Evolutionary conservation across 192 early-diverging fungal genomes (phyloP).

Genomic region (Oehlia diaphana): DNA sequence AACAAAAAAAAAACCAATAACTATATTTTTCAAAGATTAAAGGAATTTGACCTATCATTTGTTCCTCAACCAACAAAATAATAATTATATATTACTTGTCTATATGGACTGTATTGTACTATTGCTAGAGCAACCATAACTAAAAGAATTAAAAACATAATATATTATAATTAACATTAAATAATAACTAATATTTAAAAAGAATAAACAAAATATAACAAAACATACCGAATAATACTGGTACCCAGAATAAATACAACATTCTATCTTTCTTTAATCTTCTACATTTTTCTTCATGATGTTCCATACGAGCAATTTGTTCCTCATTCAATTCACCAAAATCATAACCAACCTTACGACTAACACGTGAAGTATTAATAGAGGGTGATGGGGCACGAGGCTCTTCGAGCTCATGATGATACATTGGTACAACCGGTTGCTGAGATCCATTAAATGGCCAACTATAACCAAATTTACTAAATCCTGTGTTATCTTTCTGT

Average conservation of each 20-base stretch:
- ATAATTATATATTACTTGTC: neutral
- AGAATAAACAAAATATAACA: neutral
- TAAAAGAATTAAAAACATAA: neutral
- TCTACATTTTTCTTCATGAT: constrained; percentile 41
- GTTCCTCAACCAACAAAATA: neutral
- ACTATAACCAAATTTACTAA: constrained; percentile 14
- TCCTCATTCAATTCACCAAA: constrained; percentile 1
- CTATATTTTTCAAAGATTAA: neutral
- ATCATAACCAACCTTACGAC: constrained; percentile 13
- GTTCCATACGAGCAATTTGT: neutral
- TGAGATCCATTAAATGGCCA: constrained; percentile 22
- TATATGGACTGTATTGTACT: neutral
- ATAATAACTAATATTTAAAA: neutral
- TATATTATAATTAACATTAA: neutral
- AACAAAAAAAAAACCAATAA: neutral
- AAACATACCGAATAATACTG: constrained; percentile 43
- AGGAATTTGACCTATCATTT: neutral
- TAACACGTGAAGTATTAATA: neutral
- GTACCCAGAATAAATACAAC: constrained; percentile 61
- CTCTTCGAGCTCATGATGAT: constrained; percentile 15
- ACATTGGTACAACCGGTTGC: constrained; percentile 27
- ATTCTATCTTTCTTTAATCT: constrained; percentile 51
- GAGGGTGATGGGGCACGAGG: neutral
- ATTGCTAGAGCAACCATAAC: constrained; percentile 9
- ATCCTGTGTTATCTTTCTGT: neutral